phyloP scores from a whole-genome alignment of 225 moss, liverwort and hornwort species.

The Antitrichia curtipendula region DNA sequence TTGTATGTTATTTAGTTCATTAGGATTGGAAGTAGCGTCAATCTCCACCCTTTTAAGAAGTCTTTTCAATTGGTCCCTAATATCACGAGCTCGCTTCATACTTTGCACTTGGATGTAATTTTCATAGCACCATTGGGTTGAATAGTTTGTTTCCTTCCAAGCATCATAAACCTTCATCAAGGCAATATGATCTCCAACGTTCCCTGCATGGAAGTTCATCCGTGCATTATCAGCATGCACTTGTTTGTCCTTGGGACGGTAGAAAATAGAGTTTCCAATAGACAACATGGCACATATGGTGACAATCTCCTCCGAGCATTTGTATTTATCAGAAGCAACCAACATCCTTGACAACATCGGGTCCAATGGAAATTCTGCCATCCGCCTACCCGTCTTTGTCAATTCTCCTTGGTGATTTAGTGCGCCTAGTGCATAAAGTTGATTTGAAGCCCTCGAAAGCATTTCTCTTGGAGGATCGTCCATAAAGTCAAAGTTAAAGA shows the following conservation, averaged over 20 bases:
- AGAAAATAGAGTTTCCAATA: neutral
- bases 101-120: neutral
- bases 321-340: neutral
- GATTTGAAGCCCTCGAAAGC: neutral
- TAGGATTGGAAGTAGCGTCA: neutral
- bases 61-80: neutral
- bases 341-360: neutral
- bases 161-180: neutral
- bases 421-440: neutral
- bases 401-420: neutral
- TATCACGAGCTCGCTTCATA: neutral
- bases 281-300: neutral
- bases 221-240: neutral
- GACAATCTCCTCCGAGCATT: neutral
- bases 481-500: neutral
- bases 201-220: neutral
- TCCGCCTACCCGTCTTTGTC: neutral
- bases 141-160: neutral
- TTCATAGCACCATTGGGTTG: neutral
- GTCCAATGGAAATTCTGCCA: neutral
- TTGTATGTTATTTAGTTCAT: neutral
- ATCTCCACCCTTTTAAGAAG: neutral
- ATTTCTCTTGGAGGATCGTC: neutral
- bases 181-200: neutral
- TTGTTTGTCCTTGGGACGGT: neutral